Percentiles rank a stretch among this genome's conserved stretches.
Evolutionary conservation across 345 rosid genomes (phyloP).

Genomic region (Carallia pectinifolia): DNA sequence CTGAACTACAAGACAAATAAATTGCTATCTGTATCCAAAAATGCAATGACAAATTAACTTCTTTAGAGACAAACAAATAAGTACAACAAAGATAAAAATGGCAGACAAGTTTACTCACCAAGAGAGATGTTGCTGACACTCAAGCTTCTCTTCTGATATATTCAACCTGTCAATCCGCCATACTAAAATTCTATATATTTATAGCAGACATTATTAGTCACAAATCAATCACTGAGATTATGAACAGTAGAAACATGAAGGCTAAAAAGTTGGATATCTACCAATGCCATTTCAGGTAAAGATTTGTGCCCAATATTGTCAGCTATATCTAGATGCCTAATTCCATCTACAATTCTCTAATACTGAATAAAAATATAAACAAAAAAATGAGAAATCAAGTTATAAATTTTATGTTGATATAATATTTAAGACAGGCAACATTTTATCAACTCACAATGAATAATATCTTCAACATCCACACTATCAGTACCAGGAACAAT

Average conservation of each 20-base stretch:
- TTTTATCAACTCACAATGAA: constrained; percentile 53
- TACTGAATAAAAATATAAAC: constrained; percentile 23
- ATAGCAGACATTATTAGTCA: constrained; percentile 12
- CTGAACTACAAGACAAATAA: no score
- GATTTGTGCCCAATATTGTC: constrained; percentile 67
- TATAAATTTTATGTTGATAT: not conserved
- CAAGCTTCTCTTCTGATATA: constrained; percentile 58
- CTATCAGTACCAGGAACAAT: constrained; percentile 92
- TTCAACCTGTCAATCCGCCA: constrained; percentile 70
- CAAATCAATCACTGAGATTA: not conserved
- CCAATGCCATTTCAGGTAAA: constrained; percentile 70
- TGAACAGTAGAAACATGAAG: not conserved
- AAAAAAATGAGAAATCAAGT: constrained; percentile 10
- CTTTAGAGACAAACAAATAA: no score
- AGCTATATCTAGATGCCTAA: constrained; percentile 46
- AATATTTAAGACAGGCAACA: not conserved
- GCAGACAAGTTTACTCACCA: constrained; percentile 47
- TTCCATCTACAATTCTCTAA: constrained; percentile 74
- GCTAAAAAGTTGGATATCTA: constrained; percentile 15
- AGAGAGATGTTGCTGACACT: constrained; percentile 61
- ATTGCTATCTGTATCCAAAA: no score
- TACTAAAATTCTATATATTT: constrained; percentile 49
- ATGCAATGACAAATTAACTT: no score
- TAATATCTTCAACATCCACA: constrained; percentile 72
- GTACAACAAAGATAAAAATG: not conserved